Evolutionary conservation across 345 rosid genomes (phyloP), one percentile per base, ranked within the genome.

Genomic region (Erodium maritimum): DNA sequence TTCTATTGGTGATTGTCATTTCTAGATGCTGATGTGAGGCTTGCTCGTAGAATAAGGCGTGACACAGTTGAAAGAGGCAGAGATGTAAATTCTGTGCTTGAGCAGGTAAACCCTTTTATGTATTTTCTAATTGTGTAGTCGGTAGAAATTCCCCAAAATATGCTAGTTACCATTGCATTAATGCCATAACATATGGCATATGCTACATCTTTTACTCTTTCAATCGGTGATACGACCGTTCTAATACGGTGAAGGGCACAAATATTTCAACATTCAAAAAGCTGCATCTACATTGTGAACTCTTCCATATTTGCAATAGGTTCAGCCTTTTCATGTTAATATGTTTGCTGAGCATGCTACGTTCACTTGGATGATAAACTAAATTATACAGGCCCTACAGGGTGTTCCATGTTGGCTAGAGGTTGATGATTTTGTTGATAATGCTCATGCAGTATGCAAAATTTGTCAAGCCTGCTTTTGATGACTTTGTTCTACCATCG

Each of bases 1-100:
- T 42, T 7, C 14, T 42, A 16, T 42, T 42, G 48, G 14, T 42
- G 17, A 42, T 51, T 58, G 46, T 70, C 76, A 61, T 16, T 77
- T 78, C 33, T 79, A 94, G 99, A 94, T 85, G 96, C 97, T 67
- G 99, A 94, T 79, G 99, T 90, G 74, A 90, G 99, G 80, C 97
- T 94, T 76, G 99, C 99, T 77, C 96, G 99, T 25, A 82, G 99
- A 80, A 87, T 94, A 71, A 80, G 91, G 63, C 93, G 99, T 71
- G 99, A 94, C 70, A 94, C 90, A 0, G 93, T 90, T 71, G 88
- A 87, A 79, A 83, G 97, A 85, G 95, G 96, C 60, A 78, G 99
- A 79, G 99, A 90, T 63, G 65, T 94, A 59, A 73, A 80, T 74
- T 90, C 99, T 70, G 99, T 94, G 63, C 99, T 94, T 73, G 97